Base-by-base conservation (phyloP, 139 green algal genomes). In the Ostreobium quekettii region DNA sequence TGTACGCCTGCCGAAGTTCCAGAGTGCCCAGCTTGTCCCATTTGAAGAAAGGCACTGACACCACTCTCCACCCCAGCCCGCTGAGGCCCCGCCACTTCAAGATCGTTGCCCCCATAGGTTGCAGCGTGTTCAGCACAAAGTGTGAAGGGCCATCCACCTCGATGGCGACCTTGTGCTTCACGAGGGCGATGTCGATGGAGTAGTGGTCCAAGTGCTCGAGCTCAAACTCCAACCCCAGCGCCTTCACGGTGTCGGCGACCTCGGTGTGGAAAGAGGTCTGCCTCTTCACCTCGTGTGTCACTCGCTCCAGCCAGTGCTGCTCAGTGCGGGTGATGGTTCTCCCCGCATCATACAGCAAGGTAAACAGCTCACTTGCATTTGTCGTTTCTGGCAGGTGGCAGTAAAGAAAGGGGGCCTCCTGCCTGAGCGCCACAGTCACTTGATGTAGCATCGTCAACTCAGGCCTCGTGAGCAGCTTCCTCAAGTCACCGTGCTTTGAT, bases 371-470 rank as follows among this genome's bases (percentile, higher is more conserved):
- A 19, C 19, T 53, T 11, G 42, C 42, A 11, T 11, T 11, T 19
- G 11, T 11, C 11, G 42, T 26, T 26, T 53, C 19, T 11, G 42
- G 19, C 15, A 19, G 19, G 19, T 53, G 15, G 15, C 11, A 26
- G 15, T 26, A 11, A 19, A 53, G 11, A 19, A 26, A 19, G 11
- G 42, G 42, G 42, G 42, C 42, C 42, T 53, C 42, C 42, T 26
- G 42, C 19, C 42, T 11, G 11, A 53, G 42, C 42, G 19, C 11
- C 42, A 53, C 11, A 11, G 11, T 11, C 42, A 53, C 42, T 19
- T 53, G 42, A 19, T 53, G 42, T 11, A 53, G 42, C 42, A 53
- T 53, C 42, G 42, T 53, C 42, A 53, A 26, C 42, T 53, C 42
- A 11, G 19, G 15, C 15, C 19, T 19, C 42, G 42, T 53, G 42